Percentiles rank a stretch among this genome's conserved stretches.
Evolutionary conservation across 192 early-diverging fungal genomes (phyloP).

Genomic region (Coemansia sp.): DNA sequence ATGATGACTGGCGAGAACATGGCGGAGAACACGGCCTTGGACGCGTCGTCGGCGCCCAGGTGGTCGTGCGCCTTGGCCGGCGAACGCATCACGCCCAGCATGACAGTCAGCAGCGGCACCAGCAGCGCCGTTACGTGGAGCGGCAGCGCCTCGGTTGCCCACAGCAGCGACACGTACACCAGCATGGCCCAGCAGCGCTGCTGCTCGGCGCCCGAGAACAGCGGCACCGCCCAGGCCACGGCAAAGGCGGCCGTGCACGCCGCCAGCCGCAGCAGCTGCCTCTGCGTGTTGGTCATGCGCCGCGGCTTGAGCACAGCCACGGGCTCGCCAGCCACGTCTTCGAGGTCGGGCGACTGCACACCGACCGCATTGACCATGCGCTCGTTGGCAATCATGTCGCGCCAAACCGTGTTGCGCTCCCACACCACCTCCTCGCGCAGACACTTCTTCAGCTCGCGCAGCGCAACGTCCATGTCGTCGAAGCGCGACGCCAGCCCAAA

Average conservation of each 20-base stretch:
- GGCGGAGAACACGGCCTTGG: constrained; percentile 80
- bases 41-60: constrained; percentile 67
- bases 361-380: constrained; percentile 71
- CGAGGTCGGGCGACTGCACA: constrained; percentile 54
- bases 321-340: constrained; percentile 9
- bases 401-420: constrained; percentile 97
- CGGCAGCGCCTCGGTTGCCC: constrained; percentile 92
- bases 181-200: constrained; percentile 90
- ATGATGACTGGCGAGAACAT: constrained; percentile 98
- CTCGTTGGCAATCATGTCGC: constrained; percentile 92
- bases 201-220: constrained; percentile 73
- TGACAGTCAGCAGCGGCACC: constrained; percentile 81
- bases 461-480: constrained; percentile 58
- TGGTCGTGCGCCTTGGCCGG: constrained; percentile 37
- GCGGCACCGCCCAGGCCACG: constrained; percentile 52
- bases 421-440: constrained; percentile 88
- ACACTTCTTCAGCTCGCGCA: constrained; percentile 70
- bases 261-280: constrained; percentile 48
- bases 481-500: constrained; percentile 26
- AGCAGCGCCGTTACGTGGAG: constrained; percentile 87
- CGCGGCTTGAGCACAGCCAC: constrained; percentile 49
- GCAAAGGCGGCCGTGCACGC: constrained; percentile 60
- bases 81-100: constrained; percentile 77
- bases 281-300: constrained; percentile 48
- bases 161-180: constrained; percentile 81